phyloP scores from a whole-genome alignment of 352 stramenopile genomes.

The Globisporangium mamillatum region DNA sequence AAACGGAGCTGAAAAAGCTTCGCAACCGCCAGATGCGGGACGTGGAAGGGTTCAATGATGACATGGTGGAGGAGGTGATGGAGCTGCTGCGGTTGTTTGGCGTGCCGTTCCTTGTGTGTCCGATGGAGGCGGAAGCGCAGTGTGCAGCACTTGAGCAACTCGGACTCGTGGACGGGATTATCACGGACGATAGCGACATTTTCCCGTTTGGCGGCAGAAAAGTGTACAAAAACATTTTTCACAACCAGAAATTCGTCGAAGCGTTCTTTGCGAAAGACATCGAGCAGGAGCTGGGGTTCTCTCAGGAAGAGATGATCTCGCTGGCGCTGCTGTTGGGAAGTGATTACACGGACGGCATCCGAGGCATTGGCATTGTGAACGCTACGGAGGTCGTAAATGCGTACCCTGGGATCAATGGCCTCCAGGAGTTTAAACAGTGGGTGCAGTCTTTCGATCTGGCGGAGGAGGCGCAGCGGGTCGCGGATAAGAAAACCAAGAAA shows the following conservation, averaged over 20 bases:
- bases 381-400: conserved; percentile 71
- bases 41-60: conserved; percentile 93
- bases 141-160: conserved; percentile 95
- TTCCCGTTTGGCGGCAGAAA: conserved; percentile 92
- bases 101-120: conserved; percentile 98
- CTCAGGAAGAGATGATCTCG: conserved; percentile 88
- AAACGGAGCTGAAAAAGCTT: conserved; percentile 73
- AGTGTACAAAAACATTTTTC: conserved; percentile 99
- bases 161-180: conserved; percentile 96
- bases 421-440: conserved; percentile 82
- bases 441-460: conserved; percentile 61
- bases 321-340: conserved; percentile 93
- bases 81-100: conserved; percentile 96
- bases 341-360: conserved; percentile 93
- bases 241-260: conserved; percentile 99
- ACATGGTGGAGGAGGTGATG: conserved; percentile 98
- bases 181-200: conserved; percentile 97
- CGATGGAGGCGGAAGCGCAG: conserved; percentile 99
- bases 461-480: conserved; percentile 46
- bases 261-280: conserved; percentile 94
- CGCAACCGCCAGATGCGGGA: conserved; percentile 84
- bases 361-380: conserved; percentile 84
- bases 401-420: conserved; percentile 84
- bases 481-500: conserved; percentile 55
- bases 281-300: conserved; percentile 90